A percentile compares a stretch with the other conserved stretches of the same genome.
Conservation (phyloP, 179 eudicot genomes). For the Nepenthes alata region DNA sequence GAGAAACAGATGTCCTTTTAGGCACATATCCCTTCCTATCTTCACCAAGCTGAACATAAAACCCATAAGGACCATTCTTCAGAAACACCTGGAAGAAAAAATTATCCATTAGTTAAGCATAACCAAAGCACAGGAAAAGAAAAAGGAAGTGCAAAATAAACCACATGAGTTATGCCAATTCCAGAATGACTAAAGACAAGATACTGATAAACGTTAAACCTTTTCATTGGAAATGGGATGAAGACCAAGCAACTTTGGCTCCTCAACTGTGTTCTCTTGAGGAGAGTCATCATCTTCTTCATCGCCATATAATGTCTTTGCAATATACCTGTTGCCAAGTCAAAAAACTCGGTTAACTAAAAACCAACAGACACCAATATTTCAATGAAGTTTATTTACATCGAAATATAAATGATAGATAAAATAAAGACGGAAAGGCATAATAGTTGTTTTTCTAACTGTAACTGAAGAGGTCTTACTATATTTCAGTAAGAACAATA, state of each 20-base stretch:
- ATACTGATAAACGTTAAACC: constrained; percentile 26
- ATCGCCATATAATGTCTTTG: constrained; percentile 70
- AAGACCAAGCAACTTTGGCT: constrained; percentile 73
- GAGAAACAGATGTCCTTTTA: constrained; percentile 62
- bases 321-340: constrained; percentile 58
- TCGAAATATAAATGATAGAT: not conserved
- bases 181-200: not conserved
- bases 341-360: constrained; percentile 4
- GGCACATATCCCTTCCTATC: constrained; percentile 70
- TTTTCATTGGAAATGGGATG: constrained; percentile 69
- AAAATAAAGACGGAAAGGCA: not conserved
- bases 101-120: not conserved
- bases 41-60: constrained; percentile 91
- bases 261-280: constrained; percentile 32
- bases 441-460: not conserved
- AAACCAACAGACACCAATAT: constrained; percentile 6
- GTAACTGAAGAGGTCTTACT: too few species aligned
- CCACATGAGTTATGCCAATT: not conserved
- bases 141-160: not conserved
- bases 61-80: constrained; percentile 87
- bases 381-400: not conserved
- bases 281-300: constrained; percentile 67
- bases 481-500: too few species aligned
- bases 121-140: not conserved
- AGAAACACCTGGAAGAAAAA: constrained; percentile 45